These are phyloP conservation scores for Fragilaria crotonensis DNA, from an alignment of 108 stramenopile genomes.

Conservation along the genomic window DNA sequence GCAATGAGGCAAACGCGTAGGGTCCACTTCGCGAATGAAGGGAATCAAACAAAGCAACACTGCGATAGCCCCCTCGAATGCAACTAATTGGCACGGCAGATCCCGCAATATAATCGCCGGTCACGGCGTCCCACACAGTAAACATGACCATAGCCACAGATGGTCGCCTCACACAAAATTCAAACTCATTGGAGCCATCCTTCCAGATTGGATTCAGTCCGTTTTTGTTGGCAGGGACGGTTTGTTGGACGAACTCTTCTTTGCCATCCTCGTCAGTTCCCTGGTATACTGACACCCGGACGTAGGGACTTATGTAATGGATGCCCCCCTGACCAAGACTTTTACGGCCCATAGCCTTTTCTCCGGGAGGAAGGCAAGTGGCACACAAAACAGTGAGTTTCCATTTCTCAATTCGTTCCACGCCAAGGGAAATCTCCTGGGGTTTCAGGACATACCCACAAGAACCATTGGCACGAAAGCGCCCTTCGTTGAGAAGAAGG, in stretches of 20 bases:
- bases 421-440: slow-evolving; percentile 28
- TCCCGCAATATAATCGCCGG: slow-evolving; percentile 57
- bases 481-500: slow-evolving; percentile 84
- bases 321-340: neutral
- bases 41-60: slow-evolving; percentile 60
- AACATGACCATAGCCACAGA: slow-evolving; percentile 64
- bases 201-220: slow-evolving; percentile 93
- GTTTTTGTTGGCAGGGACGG: slow-evolving; percentile 62
- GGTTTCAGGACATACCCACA: slow-evolving; percentile 96
- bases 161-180: slow-evolving; percentile 51
- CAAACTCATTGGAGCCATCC: slow-evolving; percentile 60
- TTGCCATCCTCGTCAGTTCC: slow-evolving; percentile 26
- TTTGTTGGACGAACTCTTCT: slow-evolving; percentile 19
- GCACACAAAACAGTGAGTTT: slow-evolving; percentile 66
- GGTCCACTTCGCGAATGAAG: slow-evolving; percentile 57
- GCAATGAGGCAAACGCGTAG: slow-evolving; percentile 57
- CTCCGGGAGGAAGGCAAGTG: slow-evolving; percentile 53
- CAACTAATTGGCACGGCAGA: slow-evolving; percentile 64
- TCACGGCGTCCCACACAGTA: slow-evolving; percentile 55
- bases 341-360: slow-evolving; percentile 13
- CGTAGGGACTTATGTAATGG: slow-evolving; percentile 41
- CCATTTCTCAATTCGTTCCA: slow-evolving; percentile 33
- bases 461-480: slow-evolving; percentile 85
- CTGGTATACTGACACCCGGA: slow-evolving; percentile 60
- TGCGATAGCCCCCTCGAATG: slow-evolving; percentile 68